These are phyloP conservation scores for Paramecium biaurelia DNA, from an alignment of 73 alveolate genomes.

Conservation along the genomic window DNA sequence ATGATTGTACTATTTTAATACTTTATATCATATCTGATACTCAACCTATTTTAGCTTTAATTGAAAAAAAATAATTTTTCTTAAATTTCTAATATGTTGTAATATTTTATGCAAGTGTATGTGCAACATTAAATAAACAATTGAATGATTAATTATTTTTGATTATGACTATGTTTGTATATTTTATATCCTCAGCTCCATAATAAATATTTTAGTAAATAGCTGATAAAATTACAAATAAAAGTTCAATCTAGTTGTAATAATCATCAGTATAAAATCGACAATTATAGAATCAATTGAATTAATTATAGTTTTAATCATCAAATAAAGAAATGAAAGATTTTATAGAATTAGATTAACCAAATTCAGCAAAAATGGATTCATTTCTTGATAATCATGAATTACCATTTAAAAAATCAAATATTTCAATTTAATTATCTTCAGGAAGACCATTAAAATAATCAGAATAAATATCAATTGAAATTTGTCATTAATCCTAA, in stretches of 20 bases:
- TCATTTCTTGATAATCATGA: background rate
- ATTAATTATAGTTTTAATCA: background rate
- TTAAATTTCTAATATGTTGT: conserved; percentile 1
- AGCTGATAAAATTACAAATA: background rate
- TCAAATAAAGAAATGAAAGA: background rate
- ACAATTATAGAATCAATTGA: background rate
- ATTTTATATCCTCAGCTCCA: background rate
- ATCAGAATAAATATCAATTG: conserved; percentile 14
- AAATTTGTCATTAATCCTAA: background rate
- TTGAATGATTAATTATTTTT: background rate
- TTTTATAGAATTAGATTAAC: background rate
- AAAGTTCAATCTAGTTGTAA: background rate
- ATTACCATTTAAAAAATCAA: background rate
- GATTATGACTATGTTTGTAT: background rate
- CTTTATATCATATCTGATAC: conserved; percentile 3
- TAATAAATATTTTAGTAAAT: background rate
- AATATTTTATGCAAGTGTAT: background rate
- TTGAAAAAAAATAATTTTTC: background rate
- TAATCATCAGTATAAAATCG: background rate
- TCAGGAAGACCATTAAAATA: background rate
- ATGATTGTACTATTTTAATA: background rate
- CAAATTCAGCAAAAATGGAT: background rate
- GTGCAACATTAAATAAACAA: background rate
- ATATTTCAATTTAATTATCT: background rate
- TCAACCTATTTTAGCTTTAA: background rate